Evolutionary conservation across 257 asterid species (phyloP), one percentile per base, ranked within the genome.

Genomic region (Plectranthus barbatus): DNA sequence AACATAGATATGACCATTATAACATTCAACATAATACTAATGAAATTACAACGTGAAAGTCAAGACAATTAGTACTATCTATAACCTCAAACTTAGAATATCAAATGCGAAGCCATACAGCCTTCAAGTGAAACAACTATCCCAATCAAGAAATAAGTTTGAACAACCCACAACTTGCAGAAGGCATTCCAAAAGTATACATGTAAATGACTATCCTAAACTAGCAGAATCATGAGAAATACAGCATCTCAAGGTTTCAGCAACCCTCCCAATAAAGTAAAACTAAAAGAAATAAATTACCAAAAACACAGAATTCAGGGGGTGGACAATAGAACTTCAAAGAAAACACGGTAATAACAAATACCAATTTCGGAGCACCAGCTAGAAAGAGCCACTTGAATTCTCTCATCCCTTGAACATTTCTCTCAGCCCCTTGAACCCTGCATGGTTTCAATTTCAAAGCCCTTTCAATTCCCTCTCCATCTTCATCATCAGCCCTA

Each of bases 321-420:
- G 5, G 37, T 12, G 9, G 6, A 42, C 31, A 26, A 26, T 26
- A 26, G 29, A 26, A 26, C 18, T 60, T 1, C 14, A 46, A 17
- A 26, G n/a, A 45, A 33, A 60, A 17, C 23, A 9, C 0, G 44
- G 52, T 9, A 20, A 29, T 23, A 0, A 26, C 29, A 13, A 52
- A 21, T 74, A 90, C 97, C 86, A 47, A 60, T 76, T 72, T 81
- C 0, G 92, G 88, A 46, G 90, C 94, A 24, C 82, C 79, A 36
- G 31, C 65, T 24, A 76, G 93, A 59, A 87, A 83, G n/a, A 85
- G 86, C 68, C 83, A 79, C 66, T 74, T 66, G 40, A 58, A 68
- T 55, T 81, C 73, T 55, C 86, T 73, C 39, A 74, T 52, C 23
- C 86, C 94, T 55, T 81, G 74, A 50, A 76, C 62, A 34, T 51